phyloP scores from a whole-genome alignment of 305 asterid species.

The Fraxinus floribunda region DNA sequence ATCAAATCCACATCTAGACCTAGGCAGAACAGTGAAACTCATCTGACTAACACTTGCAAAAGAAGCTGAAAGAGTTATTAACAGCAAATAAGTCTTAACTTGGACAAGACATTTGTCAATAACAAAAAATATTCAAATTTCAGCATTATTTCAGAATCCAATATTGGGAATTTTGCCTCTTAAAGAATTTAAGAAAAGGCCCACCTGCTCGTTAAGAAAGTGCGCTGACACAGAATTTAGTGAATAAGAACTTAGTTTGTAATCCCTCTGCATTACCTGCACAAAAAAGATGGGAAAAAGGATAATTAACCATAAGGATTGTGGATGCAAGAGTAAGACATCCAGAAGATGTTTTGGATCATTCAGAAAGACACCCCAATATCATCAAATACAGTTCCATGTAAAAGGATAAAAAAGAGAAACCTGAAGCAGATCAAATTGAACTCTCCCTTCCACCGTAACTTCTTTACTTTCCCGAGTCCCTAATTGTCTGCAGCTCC shows the following conservation, averaged over 20 bases:
- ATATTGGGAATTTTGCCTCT: slow-evolving; percentile 1
- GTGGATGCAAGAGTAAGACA: slow-evolving; percentile 15
- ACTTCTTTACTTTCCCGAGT: slow-evolving; percentile 98
- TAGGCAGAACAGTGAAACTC: neutral
- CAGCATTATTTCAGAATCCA: slow-evolving; percentile 5
- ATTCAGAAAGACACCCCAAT: slow-evolving; percentile 14
- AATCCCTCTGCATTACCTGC: slow-evolving; percentile 91
- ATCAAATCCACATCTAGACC: neutral
- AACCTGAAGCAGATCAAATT: slow-evolving; percentile 97
- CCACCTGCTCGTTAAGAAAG: slow-evolving; percentile 95
- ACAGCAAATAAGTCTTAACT: slow-evolving; percentile 14
- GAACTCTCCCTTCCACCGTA: slow-evolving; percentile 93
- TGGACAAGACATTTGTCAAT: slow-evolving; percentile 4
- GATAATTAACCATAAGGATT: slow-evolving; percentile 12
- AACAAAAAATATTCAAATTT: neutral
- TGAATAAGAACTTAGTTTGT: slow-evolving; percentile 92
- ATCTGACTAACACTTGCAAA: neutral
- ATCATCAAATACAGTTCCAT: slow-evolving; percentile 17
- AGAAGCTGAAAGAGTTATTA: slow-evolving; percentile 6
- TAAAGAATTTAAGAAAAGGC: slow-evolving; percentile 11
- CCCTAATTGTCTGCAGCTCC: slow-evolving; percentile 79
- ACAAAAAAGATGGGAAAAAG: slow-evolving; percentile 26
- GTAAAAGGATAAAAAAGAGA: slow-evolving; percentile 6
- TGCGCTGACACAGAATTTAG: slow-evolving; percentile 95
- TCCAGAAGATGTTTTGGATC: slow-evolving; percentile 9